Evolutionary conservation across 2,329 filamentous ascomycete genomes (phyloP).

Genomic region (Sarocladium kiliense): DNA sequence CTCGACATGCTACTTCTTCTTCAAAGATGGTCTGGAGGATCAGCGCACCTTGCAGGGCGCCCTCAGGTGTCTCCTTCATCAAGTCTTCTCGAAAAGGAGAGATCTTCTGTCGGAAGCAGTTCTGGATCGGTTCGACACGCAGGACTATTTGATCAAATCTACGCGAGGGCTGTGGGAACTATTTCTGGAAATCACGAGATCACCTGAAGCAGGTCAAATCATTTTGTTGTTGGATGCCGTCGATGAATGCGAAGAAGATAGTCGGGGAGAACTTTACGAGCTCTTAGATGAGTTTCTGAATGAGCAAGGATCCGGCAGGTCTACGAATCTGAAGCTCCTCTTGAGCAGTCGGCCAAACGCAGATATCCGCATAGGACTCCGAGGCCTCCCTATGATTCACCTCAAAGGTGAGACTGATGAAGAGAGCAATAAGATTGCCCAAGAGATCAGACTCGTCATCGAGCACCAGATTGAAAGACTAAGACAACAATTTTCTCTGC

Average conservation of each 20-base stretch:
- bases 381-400: conserved; percentile 13
- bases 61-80: conserved; percentile 30
- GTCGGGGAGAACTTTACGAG: not conserved
- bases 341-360: conserved; percentile 24
- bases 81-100: conserved; percentile 25
- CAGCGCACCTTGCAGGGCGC: conserved; percentile 24
- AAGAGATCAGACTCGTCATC: conserved; percentile 19
- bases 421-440: conserved; percentile 14
- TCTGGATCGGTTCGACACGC: conserved; percentile 15
- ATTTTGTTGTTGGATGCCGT: not conserved
- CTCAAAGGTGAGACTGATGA: conserved; percentile 14
- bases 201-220: not conserved
- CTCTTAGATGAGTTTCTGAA: not conserved
- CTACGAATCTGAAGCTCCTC: conserved; percentile 29
- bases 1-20: conserved; percentile 33
- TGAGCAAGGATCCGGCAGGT: not conserved
- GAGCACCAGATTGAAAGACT: conserved; percentile 10
- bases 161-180: conserved; percentile 16
- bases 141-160: conserved; percentile 15
- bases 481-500: not conserved
- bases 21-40: conserved; percentile 31
- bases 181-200: not conserved
- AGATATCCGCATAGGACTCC: conserved; percentile 17
- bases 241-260: not conserved
- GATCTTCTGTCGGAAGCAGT: conserved; percentile 18